Percentiles rank a stretch among this genome's conserved stretches.
phyloP scores from a whole-genome alignment of 2,329 filamentous ascomycete species.

The Botrytis sinoallii region DNA sequence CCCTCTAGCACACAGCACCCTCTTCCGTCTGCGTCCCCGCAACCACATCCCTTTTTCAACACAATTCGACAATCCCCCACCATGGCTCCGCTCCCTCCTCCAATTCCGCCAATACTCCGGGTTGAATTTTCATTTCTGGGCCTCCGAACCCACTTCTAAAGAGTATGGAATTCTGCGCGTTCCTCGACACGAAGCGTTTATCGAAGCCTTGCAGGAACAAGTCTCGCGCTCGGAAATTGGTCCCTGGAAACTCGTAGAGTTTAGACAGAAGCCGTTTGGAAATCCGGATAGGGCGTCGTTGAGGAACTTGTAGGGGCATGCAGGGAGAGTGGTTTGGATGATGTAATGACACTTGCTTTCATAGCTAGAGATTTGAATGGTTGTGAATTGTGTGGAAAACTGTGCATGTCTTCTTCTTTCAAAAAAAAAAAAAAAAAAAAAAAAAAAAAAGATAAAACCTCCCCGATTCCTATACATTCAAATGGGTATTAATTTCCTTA shows the following conservation, averaged over 20 bases:
- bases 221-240: constrained; percentile 4
- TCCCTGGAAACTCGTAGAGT: constrained; percentile 6
- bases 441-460: accelerated
- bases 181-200: neutral
- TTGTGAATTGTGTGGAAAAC: neutral
- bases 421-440: neutral
- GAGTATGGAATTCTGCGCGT: neutral
- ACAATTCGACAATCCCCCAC: neutral
- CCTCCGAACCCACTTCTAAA: neutral
- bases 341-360: neutral
- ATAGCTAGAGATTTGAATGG: neutral
- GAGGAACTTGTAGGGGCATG: neutral
- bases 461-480: neutral
- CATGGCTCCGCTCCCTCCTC: constrained; percentile 4
- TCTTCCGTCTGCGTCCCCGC: neutral
- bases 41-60: neutral
- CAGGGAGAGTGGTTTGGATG: neutral
- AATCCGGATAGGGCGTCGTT: neutral
- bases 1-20: neutral
- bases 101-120: constrained; percentile 13
- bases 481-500: neutral
- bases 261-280: neutral
- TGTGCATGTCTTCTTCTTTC: neutral
- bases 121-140: constrained; percentile 14
- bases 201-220: neutral